phyloP scores from a whole-genome alignment of 2,329 filamentous ascomycete genomes.

The Nannizzia gypsea region DNA sequence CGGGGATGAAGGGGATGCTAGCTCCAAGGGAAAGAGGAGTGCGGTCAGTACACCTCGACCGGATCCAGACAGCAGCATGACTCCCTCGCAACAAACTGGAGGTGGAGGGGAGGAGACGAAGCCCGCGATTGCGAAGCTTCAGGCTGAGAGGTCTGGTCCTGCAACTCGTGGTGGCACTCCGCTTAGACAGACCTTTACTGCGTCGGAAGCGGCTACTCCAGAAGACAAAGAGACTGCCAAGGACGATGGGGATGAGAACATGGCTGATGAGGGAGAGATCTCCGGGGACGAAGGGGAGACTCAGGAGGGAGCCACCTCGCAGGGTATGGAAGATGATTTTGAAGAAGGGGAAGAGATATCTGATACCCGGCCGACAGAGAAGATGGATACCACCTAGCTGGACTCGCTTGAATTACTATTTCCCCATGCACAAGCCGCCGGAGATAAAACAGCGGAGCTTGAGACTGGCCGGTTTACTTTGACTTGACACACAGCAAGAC shows the following conservation, averaged over 20 bases:
- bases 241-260: conserved; percentile 47
- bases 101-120: conserved; percentile 10
- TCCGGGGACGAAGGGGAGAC: conserved; percentile 23
- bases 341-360: conserved; percentile 41
- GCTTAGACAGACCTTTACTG: conserved; percentile 24
- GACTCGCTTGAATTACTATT: neutral
- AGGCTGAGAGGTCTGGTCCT: conserved; percentile 24
- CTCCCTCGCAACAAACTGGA: conserved; percentile 23
- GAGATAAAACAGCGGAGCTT: too few species aligned
- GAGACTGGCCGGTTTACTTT: too few species aligned
- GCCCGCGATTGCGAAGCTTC: conserved; percentile 13
- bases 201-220: conserved; percentile 9
- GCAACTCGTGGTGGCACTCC: conserved; percentile 26
- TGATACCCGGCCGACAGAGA: conserved; percentile 40
- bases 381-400: conserved; percentile 52
- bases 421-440: neutral
- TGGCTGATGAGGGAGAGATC: conserved; percentile 43
- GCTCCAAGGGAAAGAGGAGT: conserved; percentile 38
- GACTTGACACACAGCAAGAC: too few species aligned
- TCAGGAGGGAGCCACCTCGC: conserved; percentile 34
- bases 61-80: conserved; percentile 34
- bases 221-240: conserved; percentile 28
- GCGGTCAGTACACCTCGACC: conserved; percentile 39
- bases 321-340: conserved; percentile 48
- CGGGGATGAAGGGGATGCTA: conserved; percentile 41